A percentile compares a stretch with the other conserved stretches of the same genome.
Evolutionary conservation across 2,329 filamentous ascomycete species (phyloP).

Genomic region (Aspergillus pseudoviridinutans): DNA sequence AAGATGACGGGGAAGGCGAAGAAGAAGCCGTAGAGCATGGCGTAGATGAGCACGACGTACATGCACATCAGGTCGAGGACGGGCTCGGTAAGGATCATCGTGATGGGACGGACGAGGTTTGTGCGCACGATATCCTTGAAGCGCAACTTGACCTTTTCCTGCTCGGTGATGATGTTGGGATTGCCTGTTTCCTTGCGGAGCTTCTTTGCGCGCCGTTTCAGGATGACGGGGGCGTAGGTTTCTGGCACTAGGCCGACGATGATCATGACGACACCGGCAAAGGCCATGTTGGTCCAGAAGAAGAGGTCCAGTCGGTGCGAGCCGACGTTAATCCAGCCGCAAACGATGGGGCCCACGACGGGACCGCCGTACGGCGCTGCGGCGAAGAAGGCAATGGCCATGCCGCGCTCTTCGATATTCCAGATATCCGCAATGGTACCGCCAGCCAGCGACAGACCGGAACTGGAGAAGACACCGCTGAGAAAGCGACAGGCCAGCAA

Average conservation of each 20-base stretch:
- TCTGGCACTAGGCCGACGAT: constrained; percentile 28
- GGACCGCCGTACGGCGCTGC: constrained; percentile 77
- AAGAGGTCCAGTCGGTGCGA: constrained; percentile 28
- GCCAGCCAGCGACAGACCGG: constrained; percentile 25
- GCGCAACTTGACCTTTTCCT: constrained; percentile 22
- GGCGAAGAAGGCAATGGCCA: constrained; percentile 76
- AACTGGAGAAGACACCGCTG: constrained; percentile 29
- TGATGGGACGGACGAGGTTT: constrained; percentile 73
- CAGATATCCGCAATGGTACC: constrained; percentile 58
- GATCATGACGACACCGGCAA: constrained; percentile 22
- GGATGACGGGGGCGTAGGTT: constrained; percentile 33
- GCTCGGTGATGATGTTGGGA: constrained; percentile 29
- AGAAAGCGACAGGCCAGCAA: constrained; percentile 27
- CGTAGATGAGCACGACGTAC: constrained; percentile 60
- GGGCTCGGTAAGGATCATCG: constrained; percentile 64
- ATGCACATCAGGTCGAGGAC: constrained; percentile 59
- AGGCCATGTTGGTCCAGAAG: constrained; percentile 32
- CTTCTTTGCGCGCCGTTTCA: constrained; percentile 29
- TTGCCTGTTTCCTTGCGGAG: constrained; percentile 33
- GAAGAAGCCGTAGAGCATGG: constrained; percentile 46
- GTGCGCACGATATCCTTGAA: constrained; percentile 51
- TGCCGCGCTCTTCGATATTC: constrained; percentile 71
- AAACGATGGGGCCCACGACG: constrained; percentile 67
- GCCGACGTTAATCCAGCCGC: constrained; percentile 61
- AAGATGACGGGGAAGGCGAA: constrained; percentile 61